Conservation (phyloP, 2,329 filamentous ascomycete species). For the Diaporthe citri region DNA sequence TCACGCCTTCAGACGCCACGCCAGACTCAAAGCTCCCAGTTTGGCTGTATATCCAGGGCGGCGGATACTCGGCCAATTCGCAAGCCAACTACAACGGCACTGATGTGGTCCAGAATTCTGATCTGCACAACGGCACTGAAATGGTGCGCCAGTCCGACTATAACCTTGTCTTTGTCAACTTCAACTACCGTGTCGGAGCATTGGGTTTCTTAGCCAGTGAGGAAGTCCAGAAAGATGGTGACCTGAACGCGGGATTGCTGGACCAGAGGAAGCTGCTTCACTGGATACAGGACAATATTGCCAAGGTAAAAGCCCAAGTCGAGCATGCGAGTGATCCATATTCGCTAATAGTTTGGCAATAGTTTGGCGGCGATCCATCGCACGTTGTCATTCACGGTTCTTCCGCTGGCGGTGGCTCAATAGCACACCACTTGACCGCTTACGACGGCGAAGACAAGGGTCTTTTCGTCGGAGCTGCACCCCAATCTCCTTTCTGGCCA, state of each 20-base stretch:
- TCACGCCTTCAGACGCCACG: conserved; percentile 56
- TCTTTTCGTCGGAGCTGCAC: conserved; percentile 60
- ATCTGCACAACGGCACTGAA: conserved; percentile 65
- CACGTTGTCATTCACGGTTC: conserved; percentile 72
- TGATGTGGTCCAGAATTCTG: conserved; percentile 58
- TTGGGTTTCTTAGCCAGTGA: conserved; percentile 56
- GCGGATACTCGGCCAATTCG: conserved; percentile 61
- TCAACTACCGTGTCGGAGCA: conserved; percentile 36
- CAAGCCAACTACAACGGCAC: conserved; percentile 66
- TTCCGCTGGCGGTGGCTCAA: conserved; percentile 72
- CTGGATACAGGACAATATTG: conserved; percentile 72
- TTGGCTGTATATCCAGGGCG: conserved; percentile 65
- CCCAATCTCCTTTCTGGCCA: conserved; percentile 64
- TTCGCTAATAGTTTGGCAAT: neutral
- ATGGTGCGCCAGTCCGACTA: conserved; percentile 67
- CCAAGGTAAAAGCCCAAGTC: conserved; percentile 49
- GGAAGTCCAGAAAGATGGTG: conserved; percentile 63
- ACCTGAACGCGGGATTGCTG: conserved; percentile 71
- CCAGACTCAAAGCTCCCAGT: conserved; percentile 60
- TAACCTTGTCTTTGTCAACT: conserved; percentile 35
- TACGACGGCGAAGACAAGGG: conserved; percentile 59
- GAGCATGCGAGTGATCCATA: neutral
- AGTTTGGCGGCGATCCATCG: conserved; percentile 70
- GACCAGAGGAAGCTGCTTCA: conserved; percentile 70
- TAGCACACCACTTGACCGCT: conserved; percentile 63